These are phyloP conservation scores for Zygotorulaspora florentina DNA, from an alignment of 805 yeast genomes.

Conservation along the genomic window DNA sequence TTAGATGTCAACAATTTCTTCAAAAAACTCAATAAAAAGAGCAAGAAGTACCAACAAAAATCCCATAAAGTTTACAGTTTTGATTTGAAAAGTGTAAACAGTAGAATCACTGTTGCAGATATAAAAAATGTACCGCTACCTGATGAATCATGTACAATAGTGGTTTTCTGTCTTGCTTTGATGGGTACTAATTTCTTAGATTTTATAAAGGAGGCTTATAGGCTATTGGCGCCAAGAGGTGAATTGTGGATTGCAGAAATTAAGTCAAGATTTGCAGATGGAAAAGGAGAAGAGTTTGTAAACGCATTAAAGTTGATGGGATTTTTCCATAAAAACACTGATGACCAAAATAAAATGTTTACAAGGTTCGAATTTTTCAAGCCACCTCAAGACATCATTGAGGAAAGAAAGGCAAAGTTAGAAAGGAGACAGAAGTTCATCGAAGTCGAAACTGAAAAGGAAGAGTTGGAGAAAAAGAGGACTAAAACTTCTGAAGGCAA, in stretches of 20 bases:
- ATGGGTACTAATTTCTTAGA: slow-evolving; percentile 98
- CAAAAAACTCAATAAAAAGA: slow-evolving; percentile 32
- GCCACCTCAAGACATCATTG: slow-evolving; percentile 66
- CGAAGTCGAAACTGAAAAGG: slow-evolving; percentile 63
- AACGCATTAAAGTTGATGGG: slow-evolving; percentile 73
- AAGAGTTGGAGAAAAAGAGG: slow-evolving; percentile 54
- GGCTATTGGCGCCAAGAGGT: slow-evolving; percentile 85
- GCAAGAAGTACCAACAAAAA: slow-evolving; percentile 40
- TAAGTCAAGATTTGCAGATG: slow-evolving; percentile 82
- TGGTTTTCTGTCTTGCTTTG: slow-evolving; percentile 87
- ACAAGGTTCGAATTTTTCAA: slow-evolving; percentile 91
- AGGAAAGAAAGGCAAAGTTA: slow-evolving; percentile 56
- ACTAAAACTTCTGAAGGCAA: slow-evolving; percentile 63
- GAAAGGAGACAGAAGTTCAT: slow-evolving; percentile 63
- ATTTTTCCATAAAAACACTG: slow-evolving; percentile 83
- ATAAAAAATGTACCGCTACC: slow-evolving; percentile 82
- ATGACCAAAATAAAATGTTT: slow-evolving; percentile 86
- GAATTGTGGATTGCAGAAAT: slow-evolving; percentile 98
- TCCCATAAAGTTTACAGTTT: slow-evolving; percentile 75
- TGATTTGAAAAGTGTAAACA: slow-evolving; percentile 85
- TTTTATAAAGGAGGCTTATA: slow-evolving; percentile 82
- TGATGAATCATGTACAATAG: slow-evolving; percentile 77
- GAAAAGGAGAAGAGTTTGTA: slow-evolving; percentile 73
- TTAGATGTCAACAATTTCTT: slow-evolving; percentile 54
- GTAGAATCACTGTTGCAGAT: slow-evolving; percentile 93